phyloP scores from a whole-genome alignment of 169 alveolate genomes.

The Plasmodium gaboni region DNA sequence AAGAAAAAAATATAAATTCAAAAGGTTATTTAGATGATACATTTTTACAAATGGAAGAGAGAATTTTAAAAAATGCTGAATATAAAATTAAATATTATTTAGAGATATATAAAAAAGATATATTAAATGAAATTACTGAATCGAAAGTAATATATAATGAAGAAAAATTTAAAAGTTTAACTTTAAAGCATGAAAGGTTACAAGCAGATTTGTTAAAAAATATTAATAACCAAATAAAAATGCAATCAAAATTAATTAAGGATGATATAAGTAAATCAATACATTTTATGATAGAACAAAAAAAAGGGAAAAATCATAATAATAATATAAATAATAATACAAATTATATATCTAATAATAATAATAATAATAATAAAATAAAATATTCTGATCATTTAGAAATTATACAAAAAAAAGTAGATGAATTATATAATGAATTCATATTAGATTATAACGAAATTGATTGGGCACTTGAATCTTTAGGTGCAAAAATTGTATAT shows the following conservation, averaged over 20 bases:
- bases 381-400: constrained; percentile 16
- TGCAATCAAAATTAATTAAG: constrained; percentile 57
- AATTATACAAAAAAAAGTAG: constrained; percentile 59
- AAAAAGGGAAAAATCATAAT: constrained; percentile 14
- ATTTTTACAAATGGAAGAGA: constrained; percentile 38
- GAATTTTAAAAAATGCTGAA: constrained; percentile 41
- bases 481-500: constrained; percentile 75
- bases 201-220: constrained; percentile 44
- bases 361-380: neutral
- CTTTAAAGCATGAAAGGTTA: constrained; percentile 39
- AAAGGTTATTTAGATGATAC: constrained; percentile 25
- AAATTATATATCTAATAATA: neutral
- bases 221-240: constrained; percentile 52
- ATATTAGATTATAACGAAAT: constrained; percentile 73
- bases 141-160: constrained; percentile 69
- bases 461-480: constrained; percentile 76
- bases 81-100: constrained; percentile 59
- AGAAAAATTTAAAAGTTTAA: constrained; percentile 44
- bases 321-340: neutral
- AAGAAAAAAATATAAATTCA: constrained; percentile 39
- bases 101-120: constrained; percentile 75
- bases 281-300: constrained; percentile 21
- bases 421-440: constrained; percentile 70
- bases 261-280: constrained; percentile 46
- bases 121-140: constrained; percentile 65